Percentiles rank a stretch among this genome's conserved stretches.
Evolutionary conservation across 2,329 filamentous ascomycete genomes (phyloP).

Genomic region (Pseudophaeomoniella oleicola): DNA sequence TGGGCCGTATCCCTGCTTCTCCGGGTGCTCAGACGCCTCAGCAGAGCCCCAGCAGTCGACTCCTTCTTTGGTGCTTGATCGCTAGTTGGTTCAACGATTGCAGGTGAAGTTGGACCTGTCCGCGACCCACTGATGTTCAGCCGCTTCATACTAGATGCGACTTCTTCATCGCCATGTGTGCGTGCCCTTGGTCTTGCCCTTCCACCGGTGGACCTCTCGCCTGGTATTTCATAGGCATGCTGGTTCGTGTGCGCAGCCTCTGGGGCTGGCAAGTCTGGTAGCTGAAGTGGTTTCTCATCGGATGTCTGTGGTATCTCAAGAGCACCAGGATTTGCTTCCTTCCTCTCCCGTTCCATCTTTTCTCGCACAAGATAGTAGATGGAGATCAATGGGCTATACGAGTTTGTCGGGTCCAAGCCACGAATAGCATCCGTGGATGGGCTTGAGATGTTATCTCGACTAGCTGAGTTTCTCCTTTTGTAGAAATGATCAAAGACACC

Average conservation of each 20-base stretch:
- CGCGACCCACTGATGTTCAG: constrained; percentile 37
- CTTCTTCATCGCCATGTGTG: constrained; percentile 89
- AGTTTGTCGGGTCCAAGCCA: constrained; percentile 78
- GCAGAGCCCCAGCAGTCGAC: constrained; percentile 66
- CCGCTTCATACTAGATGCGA: constrained; percentile 57
- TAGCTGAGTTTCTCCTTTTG: constrained; percentile 81
- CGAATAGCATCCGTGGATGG: constrained; percentile 78
- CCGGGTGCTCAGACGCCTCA: constrained; percentile 83
- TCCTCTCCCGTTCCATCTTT: constrained; percentile 68
- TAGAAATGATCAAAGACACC: constrained; percentile 98
- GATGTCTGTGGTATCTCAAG: constrained; percentile 41
- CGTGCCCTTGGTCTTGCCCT: constrained; percentile 71
- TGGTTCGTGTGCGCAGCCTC: constrained; percentile 82
- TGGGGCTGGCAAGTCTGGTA: constrained; percentile 67
- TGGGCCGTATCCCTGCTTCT: constrained; percentile 48
- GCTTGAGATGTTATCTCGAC: constrained; percentile 69
- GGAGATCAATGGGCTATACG: constrained; percentile 80
- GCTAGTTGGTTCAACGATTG: constrained; percentile 40
- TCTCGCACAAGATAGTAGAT: constrained; percentile 95
- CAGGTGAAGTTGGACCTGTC: constrained; percentile 30
- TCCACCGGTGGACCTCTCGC: constrained; percentile 73
- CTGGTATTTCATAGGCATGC: constrained; percentile 71
- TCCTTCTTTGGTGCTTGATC: constrained; percentile 64
- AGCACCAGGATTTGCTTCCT: constrained; percentile 44
- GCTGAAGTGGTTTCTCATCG: constrained; percentile 40